Conservation (phyloP, 768 basidiomycete genomes). For the Inosperma sp. region DNA sequence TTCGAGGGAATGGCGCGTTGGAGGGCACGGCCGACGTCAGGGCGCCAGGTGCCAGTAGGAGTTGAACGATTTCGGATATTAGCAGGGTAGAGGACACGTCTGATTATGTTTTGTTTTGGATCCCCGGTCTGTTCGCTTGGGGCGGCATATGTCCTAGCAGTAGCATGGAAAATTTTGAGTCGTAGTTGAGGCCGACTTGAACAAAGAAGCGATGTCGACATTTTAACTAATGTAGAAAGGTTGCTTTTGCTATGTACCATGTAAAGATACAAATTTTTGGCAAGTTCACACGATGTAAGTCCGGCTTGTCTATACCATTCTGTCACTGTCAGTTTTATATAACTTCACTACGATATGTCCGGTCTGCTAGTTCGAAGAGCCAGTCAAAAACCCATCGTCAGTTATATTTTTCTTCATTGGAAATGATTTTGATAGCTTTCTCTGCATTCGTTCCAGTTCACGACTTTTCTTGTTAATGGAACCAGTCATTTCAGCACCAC, state of each 20-base stretch:
- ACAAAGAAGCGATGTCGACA: constrained; percentile 41
- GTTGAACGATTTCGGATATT: constrained; percentile 66
- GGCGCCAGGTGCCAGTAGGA: constrained; percentile 81
- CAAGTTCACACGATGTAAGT: too few relatives aligned
- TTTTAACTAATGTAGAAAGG: constrained; percentile 16
- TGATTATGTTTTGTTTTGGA: constrained; percentile 67
- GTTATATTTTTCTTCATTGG: constrained; percentile 11
- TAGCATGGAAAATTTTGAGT: constrained; percentile 28
- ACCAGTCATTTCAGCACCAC: constrained; percentile 54
- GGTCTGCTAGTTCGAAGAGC: constrained; percentile 27
- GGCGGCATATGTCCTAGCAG: constrained; percentile 37
- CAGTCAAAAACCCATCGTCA: constrained; percentile 21
- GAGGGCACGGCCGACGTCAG: constrained; percentile 70
- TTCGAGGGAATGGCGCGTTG: constrained; percentile 81
- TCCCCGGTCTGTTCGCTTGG: constrained; percentile 44
- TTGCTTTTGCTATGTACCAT: not conserved
- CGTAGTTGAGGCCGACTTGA: constrained; percentile 25
- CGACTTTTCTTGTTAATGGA: constrained; percentile 10
- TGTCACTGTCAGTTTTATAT: too few relatives aligned
- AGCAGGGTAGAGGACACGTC: constrained; percentile 74
- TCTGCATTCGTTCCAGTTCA: constrained; percentile 6
- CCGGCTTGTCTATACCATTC: too few relatives aligned
- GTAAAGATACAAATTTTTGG: not conserved
- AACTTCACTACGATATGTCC: constrained; percentile 10
- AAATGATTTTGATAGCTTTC: too few relatives aligned